These are phyloP conservation scores for Phanerochaete sordida DNA, from an alignment of 768 basidiomycete genomes.

Conservation along the genomic window DNA sequence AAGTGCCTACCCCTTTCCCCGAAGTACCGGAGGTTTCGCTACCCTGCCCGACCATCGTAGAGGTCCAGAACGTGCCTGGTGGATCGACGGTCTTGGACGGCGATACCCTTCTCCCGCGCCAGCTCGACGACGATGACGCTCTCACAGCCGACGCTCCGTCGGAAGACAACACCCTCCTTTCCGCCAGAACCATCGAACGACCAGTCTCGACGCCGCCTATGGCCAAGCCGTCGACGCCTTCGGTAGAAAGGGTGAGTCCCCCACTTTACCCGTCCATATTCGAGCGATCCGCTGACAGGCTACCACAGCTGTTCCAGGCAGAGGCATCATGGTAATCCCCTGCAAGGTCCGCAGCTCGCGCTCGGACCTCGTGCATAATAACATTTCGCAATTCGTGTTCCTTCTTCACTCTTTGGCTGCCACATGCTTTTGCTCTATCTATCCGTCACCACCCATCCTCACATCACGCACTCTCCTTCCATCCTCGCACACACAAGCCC, in stretches of 20 bases:
- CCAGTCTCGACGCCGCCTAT: slow-evolving; percentile 25
- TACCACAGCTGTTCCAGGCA: slow-evolving; percentile 21
- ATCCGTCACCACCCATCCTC: neutral
- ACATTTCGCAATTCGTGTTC: neutral
- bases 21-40: neutral
- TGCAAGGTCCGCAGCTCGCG: neutral
- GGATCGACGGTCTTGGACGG: slow-evolving; percentile 18
- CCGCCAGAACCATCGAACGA: slow-evolving; percentile 12
- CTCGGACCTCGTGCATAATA: neutral
- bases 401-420: neutral
- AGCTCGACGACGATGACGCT: neutral
- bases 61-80: slow-evolving; percentile 3
- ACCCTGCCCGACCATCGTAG: neutral
- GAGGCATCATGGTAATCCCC: slow-evolving; percentile 10
- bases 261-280: neutral
- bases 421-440: neutral
- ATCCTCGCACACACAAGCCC: neutral
- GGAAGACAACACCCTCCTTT: neutral
- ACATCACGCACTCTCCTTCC: neutral
- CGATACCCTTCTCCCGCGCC: slow-evolving; percentile 13
- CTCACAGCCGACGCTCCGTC: neutral
- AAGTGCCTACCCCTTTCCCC: neutral
- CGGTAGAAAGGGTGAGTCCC: neutral
- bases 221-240: neutral
- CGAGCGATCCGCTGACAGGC: neutral